Base-by-base conservation (phyloP, 495 filamentous ascomycete species). In the Gamarada debralockiae region DNA sequence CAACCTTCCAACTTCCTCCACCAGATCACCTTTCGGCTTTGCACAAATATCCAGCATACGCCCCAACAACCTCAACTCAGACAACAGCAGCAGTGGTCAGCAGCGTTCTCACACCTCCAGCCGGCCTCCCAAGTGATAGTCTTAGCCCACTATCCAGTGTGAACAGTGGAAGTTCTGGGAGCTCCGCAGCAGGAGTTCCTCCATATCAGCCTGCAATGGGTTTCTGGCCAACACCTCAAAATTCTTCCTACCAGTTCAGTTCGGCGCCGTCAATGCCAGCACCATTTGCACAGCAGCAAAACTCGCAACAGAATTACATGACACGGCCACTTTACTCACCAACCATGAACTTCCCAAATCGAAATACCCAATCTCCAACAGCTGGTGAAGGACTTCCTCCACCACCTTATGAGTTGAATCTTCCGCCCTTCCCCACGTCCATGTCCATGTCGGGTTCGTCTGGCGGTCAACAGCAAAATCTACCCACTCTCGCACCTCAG, bases 101-200 rank as follows among this genome's bases (percentile, higher is more conserved):
- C 57, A 86, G 78, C 53, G 73, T 86, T 23, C 67, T 84, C 50
- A 87, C 81, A 5, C 79, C 81, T 24, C 83, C 82, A 52, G 77
- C 78, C 41, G 80, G 75, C 65, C 72, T 83, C 31, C 71, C 79
- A n/a, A 75, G 75, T 47, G 87, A 91, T 53, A 73, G 76, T 33
- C 65, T 85, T 45, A 83, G 76, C 60, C 81, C 84, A 21, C 64
- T 76, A n/a, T 76, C 85, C 12, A 76, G 78, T 52, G 60, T 83
- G 3, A 76, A 78, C 62, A 79, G 68, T 53, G 71, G 68, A 56
- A 77, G 70, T 59, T 74, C 80, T n/a, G 68, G 70, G 21, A 64
- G 71, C 54, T 76, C 79, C 15, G 73, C 72, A 21, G 69, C 66
- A 55, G 77, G 66, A 43, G 69, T 70, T 53, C 54, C 62, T 58